Conservation (phyloP, 169 alveolate species). For the Eimeria acervulina region DNA sequence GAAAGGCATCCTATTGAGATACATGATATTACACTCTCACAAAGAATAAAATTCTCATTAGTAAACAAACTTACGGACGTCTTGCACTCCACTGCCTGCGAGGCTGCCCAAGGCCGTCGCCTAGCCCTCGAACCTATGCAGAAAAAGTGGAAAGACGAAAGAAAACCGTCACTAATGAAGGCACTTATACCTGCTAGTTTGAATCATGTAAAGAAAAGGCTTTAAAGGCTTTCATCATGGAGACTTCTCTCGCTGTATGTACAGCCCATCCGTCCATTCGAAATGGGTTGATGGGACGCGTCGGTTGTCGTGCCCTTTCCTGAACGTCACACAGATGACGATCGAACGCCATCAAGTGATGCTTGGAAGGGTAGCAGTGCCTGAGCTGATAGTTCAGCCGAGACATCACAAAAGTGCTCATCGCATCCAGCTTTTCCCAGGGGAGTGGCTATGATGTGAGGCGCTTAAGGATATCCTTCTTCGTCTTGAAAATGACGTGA, state of each 20-base stretch:
- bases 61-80: slow-evolving; percentile 58
- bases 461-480: not conserved
- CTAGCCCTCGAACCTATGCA: slow-evolving; percentile 51
- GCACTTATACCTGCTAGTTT: not conserved
- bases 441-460: not conserved
- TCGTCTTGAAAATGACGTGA: not conserved
- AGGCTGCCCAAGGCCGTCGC: slow-evolving; percentile 70
- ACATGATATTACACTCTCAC: too few relatives aligned
- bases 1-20: too few relatives aligned
- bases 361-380: not conserved
- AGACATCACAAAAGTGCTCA: not conserved
- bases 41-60: not conserved
- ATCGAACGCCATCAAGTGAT: not conserved
- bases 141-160: not conserved
- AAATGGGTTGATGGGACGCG: not conserved
- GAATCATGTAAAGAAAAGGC: too few relatives aligned
- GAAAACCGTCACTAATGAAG: not conserved
- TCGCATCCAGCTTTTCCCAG: not conserved
- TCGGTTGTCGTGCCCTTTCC: not conserved
- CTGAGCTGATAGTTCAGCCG: not conserved
- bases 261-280: not conserved
- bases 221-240: too few relatives aligned
- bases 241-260: not conserved
- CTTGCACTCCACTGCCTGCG: slow-evolving; percentile 74
- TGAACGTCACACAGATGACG: not conserved